Evolutionary conservation across 805 yeast genomes (phyloP), one percentile per base, ranked within the genome.

Genomic region (Kluyveromyces nonfermentans): DNA sequence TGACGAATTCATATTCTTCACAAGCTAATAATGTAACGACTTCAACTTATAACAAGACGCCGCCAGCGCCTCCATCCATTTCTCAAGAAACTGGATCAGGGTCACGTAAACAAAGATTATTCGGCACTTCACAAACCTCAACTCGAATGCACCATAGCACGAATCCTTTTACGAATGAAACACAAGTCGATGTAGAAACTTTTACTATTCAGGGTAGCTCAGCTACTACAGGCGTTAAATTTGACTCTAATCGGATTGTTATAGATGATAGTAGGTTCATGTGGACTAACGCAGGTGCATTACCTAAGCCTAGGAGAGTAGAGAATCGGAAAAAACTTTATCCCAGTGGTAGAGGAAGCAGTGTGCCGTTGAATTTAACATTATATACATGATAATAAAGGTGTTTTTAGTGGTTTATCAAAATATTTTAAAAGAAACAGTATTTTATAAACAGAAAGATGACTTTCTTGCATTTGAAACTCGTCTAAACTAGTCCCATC

Each of bases 341-440:
- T 65, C 96, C 97, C 15, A 85, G 96, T 64, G 97, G 97, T 12
- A 74, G 96, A 53, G 97, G 97, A 3, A 77, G 88, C 22, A 85
- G 95, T 30, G 93, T 89, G 32, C 97, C 97, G 1, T 66, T 89
- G 49, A 78, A 85, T 52, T 67, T 89, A 44, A 61, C 72, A 15
- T 42, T 64, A 21, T 67, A 55, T 49, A 45, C 55, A 16, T 43
- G 42, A 39, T n/a, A 16, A 16, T 37, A 22, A 25, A 30, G 30
- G 30, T 25, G 12, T 10, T 25, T 25, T 25, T 10, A 14, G 4
- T 25, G 30, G 30, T 25, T 25, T 10, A 25, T 25, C 9, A 25
- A 25, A 25, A 25, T 14, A n/a, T n/a, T n/a, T n/a, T n/a, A n/a
- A n/a, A n/a, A n/a, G n/a, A n/a, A n/a, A n/a, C n/a, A n/a, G n/a